Evolutionary conservation across 31 red algal genomes (phyloP).

Genomic region (Asparagopsis taxiformis): DNA sequence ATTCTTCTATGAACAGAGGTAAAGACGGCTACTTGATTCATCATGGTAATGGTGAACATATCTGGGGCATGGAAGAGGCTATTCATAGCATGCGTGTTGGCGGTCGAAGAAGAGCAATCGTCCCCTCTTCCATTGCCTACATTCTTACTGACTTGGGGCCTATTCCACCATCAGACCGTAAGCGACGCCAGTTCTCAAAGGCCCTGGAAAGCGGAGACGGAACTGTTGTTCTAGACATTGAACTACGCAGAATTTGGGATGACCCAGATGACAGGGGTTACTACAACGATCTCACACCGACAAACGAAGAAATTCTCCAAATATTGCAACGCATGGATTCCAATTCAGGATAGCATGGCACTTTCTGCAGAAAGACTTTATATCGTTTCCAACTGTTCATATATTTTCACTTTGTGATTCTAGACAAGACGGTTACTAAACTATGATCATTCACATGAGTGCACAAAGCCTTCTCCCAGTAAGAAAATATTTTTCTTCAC

Average conservation of each 20-base stretch:
- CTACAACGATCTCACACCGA: conserved; percentile 70
- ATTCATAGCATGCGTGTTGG: conserved; percentile 87
- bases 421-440: too few relatives aligned
- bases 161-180: conserved; percentile 54
- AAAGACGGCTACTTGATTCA: conserved; percentile 63
- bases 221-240: conserved; percentile 76
- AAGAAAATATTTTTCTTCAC: neutral
- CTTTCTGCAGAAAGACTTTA: too few relatives aligned
- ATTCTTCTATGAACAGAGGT: conserved; percentile 33
- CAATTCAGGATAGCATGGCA: too few relatives aligned
- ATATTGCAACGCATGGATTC: too few relatives aligned
- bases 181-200: conserved; percentile 50
- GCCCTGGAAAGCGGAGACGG: conserved; percentile 59
- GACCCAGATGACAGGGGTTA: conserved; percentile 74
- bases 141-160: conserved; percentile 68
- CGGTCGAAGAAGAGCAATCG: conserved; percentile 70
- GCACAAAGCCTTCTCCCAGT: neutral
- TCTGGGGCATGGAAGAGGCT: conserved; percentile 88
- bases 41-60: conserved; percentile 90
- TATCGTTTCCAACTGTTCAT: too few relatives aligned
- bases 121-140: conserved; percentile 82
- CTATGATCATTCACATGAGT: neutral
- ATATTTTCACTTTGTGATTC: too few relatives aligned
- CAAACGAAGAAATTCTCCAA: conserved; percentile 41
- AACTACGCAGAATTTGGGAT: conserved; percentile 54